Base-by-base conservation (phyloP, 352 stramenopile genomes). In the Thraustotheca clavata region DNA sequence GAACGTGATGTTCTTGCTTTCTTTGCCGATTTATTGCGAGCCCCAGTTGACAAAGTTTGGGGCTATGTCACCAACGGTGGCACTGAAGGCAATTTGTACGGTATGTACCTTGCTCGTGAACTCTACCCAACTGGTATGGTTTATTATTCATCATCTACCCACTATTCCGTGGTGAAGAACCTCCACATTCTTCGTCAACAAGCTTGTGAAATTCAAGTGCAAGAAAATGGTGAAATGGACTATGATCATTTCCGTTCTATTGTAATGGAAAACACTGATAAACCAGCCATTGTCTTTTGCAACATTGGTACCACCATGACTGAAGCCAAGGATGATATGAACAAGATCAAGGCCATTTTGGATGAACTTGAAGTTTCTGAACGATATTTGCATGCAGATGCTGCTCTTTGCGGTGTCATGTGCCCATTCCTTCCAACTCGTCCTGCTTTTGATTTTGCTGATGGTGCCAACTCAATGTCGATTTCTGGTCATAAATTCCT, bases 291-390 rank as follows among this genome's bases (percentile, higher is more conserved):
- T 63, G 79, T 88, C 39, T 86, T 86, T 70, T 76, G 83, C 14
- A 88, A 88, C 52, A 87, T 88, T 68, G 79, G 79, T 20, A 88
- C 79, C 0, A 88, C 79, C 16, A 77, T 88, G 40, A 88, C 85
- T 69, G 79, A 77, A n/a, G 79, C 79, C 71, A 50, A 50, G 43
- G 43, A 50, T 29, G 43, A 50, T 14, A 50, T 50, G 43, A 29
- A 22, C 43, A 50, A 75, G 16, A 82, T 88, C 41, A 62, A 84
- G 14, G 52, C 71, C 22, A 86, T 86, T 54, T 60, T 88, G 31
- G 71, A 80, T 41, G 67, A 38, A 14, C 57, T 86, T 20, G 67
- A 74, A 26, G 78, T 87, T 69, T 73, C 77, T 11, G 55, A 78
- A 22, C 76, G 86, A 20, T 73, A 88, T 49, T 84, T 88, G 62